phyloP scores from a whole-genome alignment of 371 early-diverging fungal genomes.

The Dichotomocladium elegans region DNA sequence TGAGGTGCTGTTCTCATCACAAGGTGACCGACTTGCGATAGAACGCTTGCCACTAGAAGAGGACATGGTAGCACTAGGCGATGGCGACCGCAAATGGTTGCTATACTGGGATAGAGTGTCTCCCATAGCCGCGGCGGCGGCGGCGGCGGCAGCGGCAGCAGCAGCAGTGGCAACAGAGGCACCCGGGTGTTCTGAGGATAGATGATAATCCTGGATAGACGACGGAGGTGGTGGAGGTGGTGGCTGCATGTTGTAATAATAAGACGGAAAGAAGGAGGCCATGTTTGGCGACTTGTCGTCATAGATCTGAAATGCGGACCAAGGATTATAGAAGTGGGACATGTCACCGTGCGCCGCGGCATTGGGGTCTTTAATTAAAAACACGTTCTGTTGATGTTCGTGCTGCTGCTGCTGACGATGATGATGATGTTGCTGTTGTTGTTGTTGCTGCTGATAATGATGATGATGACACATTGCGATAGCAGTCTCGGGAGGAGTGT shows the following conservation, averaged over 20 bases:
- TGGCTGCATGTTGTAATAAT: slow-evolving; percentile 2
- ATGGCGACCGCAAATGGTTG: neutral
- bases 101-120: too few species aligned
- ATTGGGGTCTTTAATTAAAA: neutral
- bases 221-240: neutral
- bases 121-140: slow-evolving; percentile 5
- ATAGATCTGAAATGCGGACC: too few species aligned
- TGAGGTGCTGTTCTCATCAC: neutral
- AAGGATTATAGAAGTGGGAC: neutral
- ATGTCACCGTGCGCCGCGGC: neutral
- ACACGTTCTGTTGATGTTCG: neutral
- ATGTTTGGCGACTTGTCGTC: neutral
- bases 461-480: neutral
- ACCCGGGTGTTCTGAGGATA: neutral
- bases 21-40: too few species aligned
- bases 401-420: neutral
- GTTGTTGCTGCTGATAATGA: neutral
- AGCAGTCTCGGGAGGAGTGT: neutral
- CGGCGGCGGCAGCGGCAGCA: slow-evolving; percentile 23
- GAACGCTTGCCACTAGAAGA: too few species aligned
- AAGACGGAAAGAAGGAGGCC: neutral
- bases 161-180: slow-evolving; percentile 4
- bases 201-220: too few species aligned
- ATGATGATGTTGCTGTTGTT: neutral
- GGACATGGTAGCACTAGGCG: neutral